Percentiles rank a stretch among this genome's conserved stretches.
phyloP scores from a whole-genome alignment of 2,329 filamentous ascomycete genomes.

The Dactylellina parvicollis region DNA sequence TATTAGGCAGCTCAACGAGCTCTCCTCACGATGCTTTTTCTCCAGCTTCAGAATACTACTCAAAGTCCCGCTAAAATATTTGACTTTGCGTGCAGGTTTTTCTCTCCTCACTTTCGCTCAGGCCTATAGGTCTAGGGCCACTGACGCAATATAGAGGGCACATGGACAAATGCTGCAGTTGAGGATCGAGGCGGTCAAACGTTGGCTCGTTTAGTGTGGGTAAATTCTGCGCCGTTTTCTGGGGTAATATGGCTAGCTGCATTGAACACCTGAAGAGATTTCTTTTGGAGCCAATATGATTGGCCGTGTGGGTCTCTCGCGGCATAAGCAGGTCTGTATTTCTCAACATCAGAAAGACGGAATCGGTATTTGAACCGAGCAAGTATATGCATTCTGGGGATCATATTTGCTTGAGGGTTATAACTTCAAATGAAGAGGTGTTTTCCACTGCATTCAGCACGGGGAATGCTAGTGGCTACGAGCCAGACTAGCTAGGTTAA shows the following conservation, averaged over 20 bases:
- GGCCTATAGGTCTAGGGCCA: constrained; percentile 20
- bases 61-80: constrained; percentile 6
- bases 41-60: constrained; percentile 28
- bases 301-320: constrained; percentile 22
- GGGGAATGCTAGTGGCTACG: constrained; percentile 25
- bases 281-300: constrained; percentile 29
- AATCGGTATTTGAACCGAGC: constrained; percentile 35
- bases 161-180: constrained; percentile 52
- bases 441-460: constrained; percentile 29
- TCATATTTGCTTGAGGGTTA: not conserved
- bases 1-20: constrained; percentile 46
- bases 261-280: constrained; percentile 46
- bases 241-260: constrained; percentile 53
- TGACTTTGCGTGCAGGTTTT: constrained; percentile 25
- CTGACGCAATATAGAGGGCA: constrained; percentile 53
- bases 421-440: constrained; percentile 13
- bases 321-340: constrained; percentile 4
- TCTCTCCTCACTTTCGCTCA: constrained; percentile 29
- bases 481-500: not conserved
- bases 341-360: not conserved
- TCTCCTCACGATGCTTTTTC: constrained; percentile 48
- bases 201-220: constrained; percentile 19
- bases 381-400: constrained; percentile 1
- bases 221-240: constrained; percentile 49
- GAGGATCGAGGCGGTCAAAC: constrained; percentile 26